Evolutionary conservation across 495 filamentous ascomycete genomes (phyloP).

Genomic region (Sphaerosporella brunnea): DNA sequence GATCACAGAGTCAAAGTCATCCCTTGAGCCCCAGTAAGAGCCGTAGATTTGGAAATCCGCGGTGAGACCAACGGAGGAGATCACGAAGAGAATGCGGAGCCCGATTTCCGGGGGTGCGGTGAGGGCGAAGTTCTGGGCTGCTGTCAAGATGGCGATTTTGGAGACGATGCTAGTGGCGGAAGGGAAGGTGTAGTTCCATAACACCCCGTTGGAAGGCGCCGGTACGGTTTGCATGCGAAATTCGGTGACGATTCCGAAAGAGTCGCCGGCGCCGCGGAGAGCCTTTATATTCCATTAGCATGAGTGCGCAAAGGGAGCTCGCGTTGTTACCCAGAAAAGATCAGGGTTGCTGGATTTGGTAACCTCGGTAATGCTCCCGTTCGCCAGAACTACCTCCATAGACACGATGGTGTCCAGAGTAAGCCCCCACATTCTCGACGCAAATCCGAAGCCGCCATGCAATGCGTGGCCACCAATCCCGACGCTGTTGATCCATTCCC

Average conservation of each 20-base stretch:
- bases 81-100: slow-evolving; percentile 5
- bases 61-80: background rate
- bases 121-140: slow-evolving; percentile 11
- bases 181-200: slow-evolving; percentile 14
- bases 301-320: no score
- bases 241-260: slow-evolving; percentile 46
- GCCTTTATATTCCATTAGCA: no score
- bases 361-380: slow-evolving; percentile 33
- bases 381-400: slow-evolving; percentile 46
- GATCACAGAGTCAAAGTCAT: slow-evolving; percentile 13
- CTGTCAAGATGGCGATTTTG: slow-evolving; percentile 14
- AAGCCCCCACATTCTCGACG: slow-evolving; percentile 45
- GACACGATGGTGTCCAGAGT: slow-evolving; percentile 45
- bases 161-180: background rate
- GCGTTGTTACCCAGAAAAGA: slow-evolving; percentile 40
- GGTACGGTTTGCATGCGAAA: slow-evolving; percentile 44
- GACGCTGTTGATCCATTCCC: slow-evolving; percentile 26
- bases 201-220: slow-evolving; percentile 31
- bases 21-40: slow-evolving; percentile 18
- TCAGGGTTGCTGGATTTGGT: slow-evolving; percentile 30
- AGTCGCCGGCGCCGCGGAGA: slow-evolving; percentile 41
- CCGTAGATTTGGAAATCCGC: slow-evolving; percentile 12
- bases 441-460: slow-evolving; percentile 49
- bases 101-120: slow-evolving; percentile 12
- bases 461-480: slow-evolving; percentile 59